These are phyloP conservation scores for Hymenoscyphus scutula DNA, from an alignment of 2,329 filamentous ascomycete genomes.

Conservation along the genomic window DNA sequence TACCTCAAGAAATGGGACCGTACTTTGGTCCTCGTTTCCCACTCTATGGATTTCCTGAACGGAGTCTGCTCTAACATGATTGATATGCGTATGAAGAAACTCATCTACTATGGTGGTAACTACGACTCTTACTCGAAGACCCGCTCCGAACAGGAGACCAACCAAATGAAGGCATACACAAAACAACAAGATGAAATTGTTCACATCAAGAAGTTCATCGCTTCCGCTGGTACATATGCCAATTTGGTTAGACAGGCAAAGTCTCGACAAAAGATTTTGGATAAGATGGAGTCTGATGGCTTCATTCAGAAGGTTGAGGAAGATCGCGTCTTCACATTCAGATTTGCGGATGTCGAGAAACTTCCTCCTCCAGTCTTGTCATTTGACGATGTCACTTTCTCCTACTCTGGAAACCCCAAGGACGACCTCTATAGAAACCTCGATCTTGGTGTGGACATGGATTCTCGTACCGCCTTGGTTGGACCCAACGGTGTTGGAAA, in stretches of 20 bases:
- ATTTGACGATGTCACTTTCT: slow-evolving; percentile 96
- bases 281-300: slow-evolving; percentile 99
- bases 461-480: slow-evolving; percentile 93
- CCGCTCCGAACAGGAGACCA: slow-evolving; percentile 86
- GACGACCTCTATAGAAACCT: slow-evolving; percentile 96
- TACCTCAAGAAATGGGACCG: slow-evolving; percentile 99
- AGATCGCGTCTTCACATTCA: slow-evolving; percentile 93
- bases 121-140: slow-evolving; percentile 99
- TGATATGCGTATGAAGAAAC: slow-evolving; percentile 87
- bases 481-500: slow-evolving; percentile 99
- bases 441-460: slow-evolving; percentile 99
- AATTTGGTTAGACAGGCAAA: slow-evolving; percentile 99
- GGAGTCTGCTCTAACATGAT: slow-evolving; percentile 98
- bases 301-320: slow-evolving; percentile 88
- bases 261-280: slow-evolving; percentile 98
- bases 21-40: slow-evolving; percentile 92
- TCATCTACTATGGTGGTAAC: slow-evolving; percentile 99
- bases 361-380: slow-evolving; percentile 95
- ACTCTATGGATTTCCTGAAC: slow-evolving; percentile 99
- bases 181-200: slow-evolving; percentile 99
- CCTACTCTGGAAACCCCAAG: slow-evolving; percentile 84
- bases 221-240: slow-evolving; percentile 98
- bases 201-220: slow-evolving; percentile 99
- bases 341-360: slow-evolving; percentile 98
- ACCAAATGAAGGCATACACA: slow-evolving; percentile 98